Evolutionary conservation across 164 flowering plant genomes (phyloP), one percentile per base, ranked within the genome.

Genomic region (Dillenia suffruticosa): DNA sequence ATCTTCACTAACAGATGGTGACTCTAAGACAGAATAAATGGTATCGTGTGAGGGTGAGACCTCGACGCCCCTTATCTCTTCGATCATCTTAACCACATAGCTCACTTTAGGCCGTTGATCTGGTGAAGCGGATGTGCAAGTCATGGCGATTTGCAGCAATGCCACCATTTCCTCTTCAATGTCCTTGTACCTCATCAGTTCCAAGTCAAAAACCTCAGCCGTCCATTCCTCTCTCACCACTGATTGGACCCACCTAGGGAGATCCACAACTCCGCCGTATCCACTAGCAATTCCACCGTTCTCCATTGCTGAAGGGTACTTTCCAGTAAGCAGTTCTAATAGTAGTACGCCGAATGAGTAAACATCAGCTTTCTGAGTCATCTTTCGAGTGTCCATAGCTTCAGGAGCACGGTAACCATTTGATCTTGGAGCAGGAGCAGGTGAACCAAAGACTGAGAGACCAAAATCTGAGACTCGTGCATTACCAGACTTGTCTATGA

Each of bases 181-280:
- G 59, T 82, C 92, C 73, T 84, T 87, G 59, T 87, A 89, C 81
- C 90, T 82, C 97, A 89, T 86, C 54, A 92, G 73, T 84, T 92
- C 97, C 81, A 89, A 52, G 72, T 92, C 96, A 47, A 92, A 92
- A 40, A 92, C 96, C 82, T 92, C 97, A 3, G 97, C 90, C 44
- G 97, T 92, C 97, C 97, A 92, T 59, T 92, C 97, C 72, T 92
- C 97, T 68, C 96, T 80, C 62, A 92, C 97, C 56, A 89, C 97
- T 0, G 92, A 87, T 68, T 87, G 97, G 32, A 89, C 97, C 96
- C 96, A 89, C 69, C 90, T 68, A 0, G 92, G 92, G 52, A 92
- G 70, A 55, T 92, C 94, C 17, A 86, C 66, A 2, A 61, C 69
- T 46, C 78, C 86, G 7, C 80, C 74, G 22, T 62, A 74, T 1